Conservation (phyloP, 495 filamentous ascomycete species). For the Barbatosphaeria neglecta region DNA sequence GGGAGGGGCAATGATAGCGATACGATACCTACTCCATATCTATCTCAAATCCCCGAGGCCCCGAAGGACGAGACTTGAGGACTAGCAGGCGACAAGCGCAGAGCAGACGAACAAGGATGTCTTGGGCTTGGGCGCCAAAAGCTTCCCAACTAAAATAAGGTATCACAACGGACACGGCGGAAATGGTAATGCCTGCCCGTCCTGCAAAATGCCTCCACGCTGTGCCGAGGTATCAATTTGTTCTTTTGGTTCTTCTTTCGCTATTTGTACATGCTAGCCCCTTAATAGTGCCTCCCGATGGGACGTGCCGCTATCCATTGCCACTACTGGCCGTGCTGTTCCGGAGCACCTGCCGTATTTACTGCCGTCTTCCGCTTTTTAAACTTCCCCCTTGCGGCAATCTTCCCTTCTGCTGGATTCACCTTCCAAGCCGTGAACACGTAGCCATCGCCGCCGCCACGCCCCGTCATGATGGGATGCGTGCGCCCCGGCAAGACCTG, state of each 20-base stretch:
- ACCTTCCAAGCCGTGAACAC: conserved; percentile 76
- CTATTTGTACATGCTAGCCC: conserved; percentile 1
- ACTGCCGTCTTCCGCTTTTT: conserved; percentile 51
- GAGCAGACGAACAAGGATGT: no score
- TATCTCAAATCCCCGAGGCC: no score
- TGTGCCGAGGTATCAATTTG: not conserved
- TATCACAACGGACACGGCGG: not conserved
- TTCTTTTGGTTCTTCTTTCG: no score
- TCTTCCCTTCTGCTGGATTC: conserved; percentile 60
- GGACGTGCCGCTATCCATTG: not conserved
- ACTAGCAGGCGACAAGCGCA: no score
- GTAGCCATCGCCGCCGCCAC: conserved; percentile 83
- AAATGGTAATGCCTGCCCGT: not conserved
- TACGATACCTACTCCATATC: no score
- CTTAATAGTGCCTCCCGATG: not conserved
- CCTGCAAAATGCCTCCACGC: not conserved
- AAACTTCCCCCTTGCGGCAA: conserved; percentile 69
- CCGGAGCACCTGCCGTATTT: conserved; percentile 5
- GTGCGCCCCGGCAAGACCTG: conserved; percentile 88
- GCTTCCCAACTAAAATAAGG: no score
- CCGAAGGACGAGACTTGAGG: no score
- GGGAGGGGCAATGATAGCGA: not conserved
- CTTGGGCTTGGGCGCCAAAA: not conserved
- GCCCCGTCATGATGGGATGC: conserved; percentile 83
- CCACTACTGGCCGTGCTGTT: conserved; percentile 10